phyloP scores from a whole-genome alignment of 2,329 filamentous ascomycete genomes.

The Penicillium sp. region DNA sequence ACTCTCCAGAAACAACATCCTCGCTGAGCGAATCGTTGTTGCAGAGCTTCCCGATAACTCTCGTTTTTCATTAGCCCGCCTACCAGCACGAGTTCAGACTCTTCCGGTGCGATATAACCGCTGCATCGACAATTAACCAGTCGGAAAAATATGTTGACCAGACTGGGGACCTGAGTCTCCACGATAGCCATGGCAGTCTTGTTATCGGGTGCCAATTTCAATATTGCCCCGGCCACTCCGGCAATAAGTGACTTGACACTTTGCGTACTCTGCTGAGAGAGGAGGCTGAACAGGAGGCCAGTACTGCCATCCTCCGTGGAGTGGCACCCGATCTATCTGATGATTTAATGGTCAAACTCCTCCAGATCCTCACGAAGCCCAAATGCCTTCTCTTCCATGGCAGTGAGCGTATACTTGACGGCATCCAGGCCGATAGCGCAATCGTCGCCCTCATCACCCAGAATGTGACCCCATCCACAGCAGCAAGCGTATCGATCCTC shows the following conservation, averaged over 20 bases:
- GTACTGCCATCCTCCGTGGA: not conserved
- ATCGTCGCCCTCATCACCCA: constrained; percentile 47
- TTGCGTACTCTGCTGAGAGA: constrained; percentile 7
- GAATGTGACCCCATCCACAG: constrained; percentile 46
- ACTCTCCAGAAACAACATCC: constrained; percentile 6
- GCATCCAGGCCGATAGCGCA: constrained; percentile 42
- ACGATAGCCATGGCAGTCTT: constrained; percentile 15
- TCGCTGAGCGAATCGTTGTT: constrained; percentile 4
- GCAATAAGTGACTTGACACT: constrained; percentile 20
- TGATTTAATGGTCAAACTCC: constrained; percentile 13
- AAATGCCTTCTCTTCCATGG: constrained; percentile 27
- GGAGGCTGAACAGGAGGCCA: constrained; percentile 19
- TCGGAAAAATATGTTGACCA: constrained; percentile 15
- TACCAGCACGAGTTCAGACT: constrained; percentile 17
- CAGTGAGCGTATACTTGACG: constrained; percentile 32
- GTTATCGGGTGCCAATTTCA: constrained; percentile 4
- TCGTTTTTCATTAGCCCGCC: constrained; percentile 23
- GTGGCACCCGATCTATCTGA: constrained; percentile 12
- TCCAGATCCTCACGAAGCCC: constrained; percentile 3
- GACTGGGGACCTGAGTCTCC: constrained; percentile 1
- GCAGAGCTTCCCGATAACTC: constrained; percentile 11
- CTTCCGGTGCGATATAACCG: constrained; percentile 4
- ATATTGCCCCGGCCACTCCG: constrained; percentile 12
- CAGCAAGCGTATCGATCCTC: constrained; percentile 30
- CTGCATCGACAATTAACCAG: constrained; percentile 12